Percentiles rank a stretch among this genome's conserved stretches.
These are phyloP conservation scores for Hericium alpestre DNA, from an alignment of 768 basidiomycete genomes.

Conservation along the genomic window DNA sequence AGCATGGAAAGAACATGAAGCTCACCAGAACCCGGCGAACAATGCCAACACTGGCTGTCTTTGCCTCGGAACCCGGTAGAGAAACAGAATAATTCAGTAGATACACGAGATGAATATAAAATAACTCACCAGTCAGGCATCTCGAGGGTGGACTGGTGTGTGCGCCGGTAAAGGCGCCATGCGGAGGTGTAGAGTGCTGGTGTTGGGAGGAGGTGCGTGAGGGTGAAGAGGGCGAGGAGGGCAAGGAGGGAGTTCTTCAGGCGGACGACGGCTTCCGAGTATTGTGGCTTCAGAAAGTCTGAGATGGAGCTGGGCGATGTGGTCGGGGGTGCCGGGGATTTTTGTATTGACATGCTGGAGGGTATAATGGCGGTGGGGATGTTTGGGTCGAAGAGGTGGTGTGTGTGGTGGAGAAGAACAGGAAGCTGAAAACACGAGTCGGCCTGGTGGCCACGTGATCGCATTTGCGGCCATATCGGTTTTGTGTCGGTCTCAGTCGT, in stretches of 20 bases:
- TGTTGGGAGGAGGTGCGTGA: constrained; percentile 13
- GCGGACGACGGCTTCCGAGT: background rate
- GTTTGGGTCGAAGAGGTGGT: no score
- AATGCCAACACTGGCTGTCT: no score
- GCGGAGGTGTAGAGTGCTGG: constrained; percentile 9
- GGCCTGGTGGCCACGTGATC: background rate
- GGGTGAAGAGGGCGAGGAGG: constrained; percentile 2
- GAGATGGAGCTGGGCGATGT: background rate
- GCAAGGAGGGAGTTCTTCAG: background rate
- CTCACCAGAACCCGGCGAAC: no score
- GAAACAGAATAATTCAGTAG: no score
- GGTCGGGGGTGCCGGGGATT: background rate
- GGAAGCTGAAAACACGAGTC: background rate
- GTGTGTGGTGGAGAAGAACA: background rate
- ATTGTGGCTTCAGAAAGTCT: background rate
- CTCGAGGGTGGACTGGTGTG: constrained; percentile 10
- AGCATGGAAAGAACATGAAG: no score
- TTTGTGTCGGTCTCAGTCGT: background rate
- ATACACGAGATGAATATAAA: no score
- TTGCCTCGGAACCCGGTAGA: no score
- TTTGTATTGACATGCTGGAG: background rate
- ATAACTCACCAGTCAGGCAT: no score
- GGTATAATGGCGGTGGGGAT: background rate
- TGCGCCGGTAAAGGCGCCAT: constrained; percentile 10
- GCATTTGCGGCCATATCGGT: background rate